phyloP scores from a whole-genome alignment of 305 asterid species.

The Fraxinus paxiana region DNA sequence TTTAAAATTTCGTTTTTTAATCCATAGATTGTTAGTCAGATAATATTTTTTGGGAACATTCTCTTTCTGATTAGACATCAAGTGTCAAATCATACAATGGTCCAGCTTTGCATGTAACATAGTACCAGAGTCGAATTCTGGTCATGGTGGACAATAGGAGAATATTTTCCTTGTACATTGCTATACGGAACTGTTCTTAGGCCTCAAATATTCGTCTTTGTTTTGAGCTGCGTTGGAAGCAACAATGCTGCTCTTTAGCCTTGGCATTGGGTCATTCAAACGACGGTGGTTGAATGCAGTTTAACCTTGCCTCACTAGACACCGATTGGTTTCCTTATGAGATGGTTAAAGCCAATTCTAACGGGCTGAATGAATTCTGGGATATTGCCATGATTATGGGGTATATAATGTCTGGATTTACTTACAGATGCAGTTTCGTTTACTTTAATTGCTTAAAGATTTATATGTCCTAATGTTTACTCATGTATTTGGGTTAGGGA shows the following conservation, averaged over 20 bases:
- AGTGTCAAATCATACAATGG: background rate
- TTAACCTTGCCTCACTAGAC: background rate
- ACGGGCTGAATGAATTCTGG: background rate
- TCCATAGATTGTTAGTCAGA: background rate
- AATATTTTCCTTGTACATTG: background rate
- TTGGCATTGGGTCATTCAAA: background rate
- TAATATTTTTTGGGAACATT: background rate
- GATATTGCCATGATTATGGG: background rate
- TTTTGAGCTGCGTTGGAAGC: background rate
- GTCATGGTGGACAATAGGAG: background rate
- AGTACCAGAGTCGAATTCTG: background rate
- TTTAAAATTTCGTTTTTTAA: background rate
- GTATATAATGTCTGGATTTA: background rate
- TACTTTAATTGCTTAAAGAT: background rate
- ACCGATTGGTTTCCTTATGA: background rate
- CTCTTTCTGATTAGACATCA: background rate
- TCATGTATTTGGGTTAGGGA: background rate
- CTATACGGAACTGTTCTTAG: background rate
- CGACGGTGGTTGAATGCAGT: background rate
- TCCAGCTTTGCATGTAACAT: background rate
- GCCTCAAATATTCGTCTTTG: background rate
- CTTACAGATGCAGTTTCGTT: background rate
- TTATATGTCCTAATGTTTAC: background rate
- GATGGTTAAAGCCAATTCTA: background rate
- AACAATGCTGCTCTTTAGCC: background rate